Evolutionary conservation across 345 rosid genomes (phyloP).

Genomic region (Rhizophora mangle): DNA sequence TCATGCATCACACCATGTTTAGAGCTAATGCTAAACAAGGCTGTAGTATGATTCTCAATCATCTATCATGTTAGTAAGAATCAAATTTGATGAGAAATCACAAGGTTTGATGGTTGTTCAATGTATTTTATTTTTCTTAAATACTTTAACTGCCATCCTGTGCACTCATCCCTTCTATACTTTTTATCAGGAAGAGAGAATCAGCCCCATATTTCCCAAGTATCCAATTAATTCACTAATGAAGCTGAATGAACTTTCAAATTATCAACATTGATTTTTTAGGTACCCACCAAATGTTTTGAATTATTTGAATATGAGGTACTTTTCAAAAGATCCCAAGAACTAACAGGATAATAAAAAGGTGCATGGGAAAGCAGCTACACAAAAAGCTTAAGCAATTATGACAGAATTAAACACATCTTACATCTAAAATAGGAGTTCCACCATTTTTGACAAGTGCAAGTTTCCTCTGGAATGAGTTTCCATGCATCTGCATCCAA

Average conservation of each 20-base stretch:
- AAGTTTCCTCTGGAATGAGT: slow-evolving; percentile 91
- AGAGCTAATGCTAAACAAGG: slow-evolving; percentile 4
- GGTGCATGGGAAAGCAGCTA: not conserved
- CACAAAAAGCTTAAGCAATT: slow-evolving; percentile 2
- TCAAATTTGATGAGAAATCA: not conserved
- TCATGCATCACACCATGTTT: slow-evolving; percentile 11
- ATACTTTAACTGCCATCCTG: too few species aligned
- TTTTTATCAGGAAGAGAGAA: too few species aligned
- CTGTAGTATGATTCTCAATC: not conserved
- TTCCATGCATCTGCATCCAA: slow-evolving; percentile 80
- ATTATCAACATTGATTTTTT: not conserved
- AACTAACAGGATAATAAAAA: not conserved
- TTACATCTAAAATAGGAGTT: slow-evolving; percentile 69
- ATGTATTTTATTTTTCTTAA: too few species aligned
- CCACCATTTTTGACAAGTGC: slow-evolving; percentile 70
- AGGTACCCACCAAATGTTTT: not conserved
- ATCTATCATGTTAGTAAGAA: not conserved
- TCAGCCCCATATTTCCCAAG: too few species aligned
- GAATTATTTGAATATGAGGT: not conserved
- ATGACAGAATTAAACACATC: slow-evolving; percentile 13
- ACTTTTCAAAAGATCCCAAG: not conserved
- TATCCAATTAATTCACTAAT: too few species aligned
- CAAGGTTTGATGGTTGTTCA: not conserved
- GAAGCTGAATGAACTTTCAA: too few species aligned
- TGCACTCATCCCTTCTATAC: too few species aligned